Base-by-base conservation (phyloP, 305 asterid species). In the Fraxinus angustifolia region DNA sequence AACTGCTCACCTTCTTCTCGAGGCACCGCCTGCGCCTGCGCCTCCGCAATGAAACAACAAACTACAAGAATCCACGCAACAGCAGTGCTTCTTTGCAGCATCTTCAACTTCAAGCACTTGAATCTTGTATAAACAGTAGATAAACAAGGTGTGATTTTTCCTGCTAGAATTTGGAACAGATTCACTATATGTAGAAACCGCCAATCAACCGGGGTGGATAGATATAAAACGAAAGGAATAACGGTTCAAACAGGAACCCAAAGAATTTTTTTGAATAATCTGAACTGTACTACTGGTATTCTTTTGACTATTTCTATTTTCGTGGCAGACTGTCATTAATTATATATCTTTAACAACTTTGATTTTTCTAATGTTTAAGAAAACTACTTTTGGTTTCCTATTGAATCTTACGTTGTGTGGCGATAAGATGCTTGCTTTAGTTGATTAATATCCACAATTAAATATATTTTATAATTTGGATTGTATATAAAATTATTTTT, bases 1-100 rank as follows among this genome's bases (percentile, higher is more conserved):
- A 84, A 75, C 73, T 53, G 26, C 80, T 77, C 8, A 90, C 93
- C 93, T 88, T 90, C 93, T 60, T 84, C 88, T 79, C 65, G 88
- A 5, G 93, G 93, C 65, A 90, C 93, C 56, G 58, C 58, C 58
- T 14, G 67, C 58, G 7, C 58, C 58, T 48, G 67, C 82, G 84
- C 40, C 85, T 84, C 42, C 82, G 62, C 12, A 81, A 17, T 65
- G 40, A 79, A 82, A 79, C 85, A 87, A 42, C 30, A 83, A 71
- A 82, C 79, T 23, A 75, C 88, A 56, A 85, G 38, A 76, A 83
- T 77, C 89, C 89, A 88, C 14, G 14, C 83, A 78, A 83, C 81
- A 60, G 40, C 60, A 40, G 81, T 81, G 26, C 40, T 78, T 76
- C 82, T 48, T 33, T n/a, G 58, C 76, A 75, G 65, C 93, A 86